Conservation (phyloP, 202 grass and related monocot species). For the Setaria viridis region DNA sequence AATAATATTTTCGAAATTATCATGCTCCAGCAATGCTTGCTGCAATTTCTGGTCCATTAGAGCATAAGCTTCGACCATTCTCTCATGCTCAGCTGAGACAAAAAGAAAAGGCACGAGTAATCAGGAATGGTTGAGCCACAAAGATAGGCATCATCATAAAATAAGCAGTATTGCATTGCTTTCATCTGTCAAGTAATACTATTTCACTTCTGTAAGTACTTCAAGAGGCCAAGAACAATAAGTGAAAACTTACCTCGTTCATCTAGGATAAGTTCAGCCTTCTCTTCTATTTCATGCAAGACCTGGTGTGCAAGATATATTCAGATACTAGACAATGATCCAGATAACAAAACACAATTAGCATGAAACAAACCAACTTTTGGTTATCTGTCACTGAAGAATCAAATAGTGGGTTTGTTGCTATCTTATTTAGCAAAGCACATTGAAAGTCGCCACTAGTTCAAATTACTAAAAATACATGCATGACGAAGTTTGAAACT, state of each 20-base stretch:
- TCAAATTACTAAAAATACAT: background rate
- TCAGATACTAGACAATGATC: conserved; percentile 32
- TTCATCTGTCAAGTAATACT: conserved; percentile 3
- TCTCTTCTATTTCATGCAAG: conserved; percentile 95
- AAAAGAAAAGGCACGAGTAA: background rate
- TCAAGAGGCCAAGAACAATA: conserved; percentile 23
- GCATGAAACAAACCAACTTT: background rate
- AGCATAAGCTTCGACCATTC: conserved; percentile 89
- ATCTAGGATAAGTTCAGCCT: conserved; percentile 95
- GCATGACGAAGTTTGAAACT: background rate
- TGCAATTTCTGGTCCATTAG: conserved; percentile 97
- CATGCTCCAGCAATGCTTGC: conserved; percentile 86
- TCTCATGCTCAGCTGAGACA: conserved; percentile 88
- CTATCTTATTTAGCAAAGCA: conserved; percentile 7
- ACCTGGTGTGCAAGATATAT: conserved; percentile 57
- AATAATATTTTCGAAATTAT: conserved; percentile 90
- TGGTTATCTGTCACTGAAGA: background rate
- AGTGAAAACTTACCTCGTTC: conserved; percentile 73
- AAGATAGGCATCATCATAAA: conserved; percentile 22
- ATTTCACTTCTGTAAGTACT: background rate
- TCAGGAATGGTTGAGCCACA: conserved; percentile 9
- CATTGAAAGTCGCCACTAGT: background rate
- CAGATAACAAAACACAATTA: conserved; percentile 12
- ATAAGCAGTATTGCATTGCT: conserved; percentile 25
- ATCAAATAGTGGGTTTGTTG: background rate